These are phyloP conservation scores for Thermomucor indicae-seudaticae DNA, from an alignment of 371 early-diverging fungal species.

Conservation along the genomic window DNA sequence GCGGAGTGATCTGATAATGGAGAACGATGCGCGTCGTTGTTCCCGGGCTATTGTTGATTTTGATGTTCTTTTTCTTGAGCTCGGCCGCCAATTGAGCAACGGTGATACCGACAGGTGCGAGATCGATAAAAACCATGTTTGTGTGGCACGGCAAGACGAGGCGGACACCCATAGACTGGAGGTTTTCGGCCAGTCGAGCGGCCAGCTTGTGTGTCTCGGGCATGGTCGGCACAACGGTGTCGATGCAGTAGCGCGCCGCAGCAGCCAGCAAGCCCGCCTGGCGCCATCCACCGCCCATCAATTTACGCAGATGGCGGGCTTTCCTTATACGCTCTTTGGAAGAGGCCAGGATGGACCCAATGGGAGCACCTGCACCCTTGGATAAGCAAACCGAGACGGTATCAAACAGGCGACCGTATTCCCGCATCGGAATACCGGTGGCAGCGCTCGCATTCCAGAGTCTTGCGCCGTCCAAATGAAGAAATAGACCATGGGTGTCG, in stretches of 20 bases:
- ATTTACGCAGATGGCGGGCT: conserved; percentile 81
- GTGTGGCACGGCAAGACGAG: conserved; percentile 72
- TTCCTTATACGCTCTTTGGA: conserved; percentile 55
- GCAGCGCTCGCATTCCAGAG: conserved; percentile 86
- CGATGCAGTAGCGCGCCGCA: conserved; percentile 68
- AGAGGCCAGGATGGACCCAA: conserved; percentile 83
- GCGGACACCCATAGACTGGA: conserved; percentile 55
- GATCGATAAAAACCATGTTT: conserved; percentile 83
- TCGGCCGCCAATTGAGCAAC: conserved; percentile 46
- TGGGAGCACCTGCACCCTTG: conserved; percentile 87
- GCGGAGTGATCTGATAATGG: conserved; percentile 67
- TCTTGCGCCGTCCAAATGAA: conserved; percentile 90
- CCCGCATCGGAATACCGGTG: conserved; percentile 60
- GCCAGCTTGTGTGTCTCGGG: conserved; percentile 66
- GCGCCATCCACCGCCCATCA: conserved; percentile 93
- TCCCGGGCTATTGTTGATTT: conserved; percentile 46
- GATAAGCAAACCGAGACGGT: conserved; percentile 85
- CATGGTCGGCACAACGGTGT: conserved; percentile 62
- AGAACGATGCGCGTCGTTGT: conserved; percentile 63
- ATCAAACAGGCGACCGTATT: conserved; percentile 74
- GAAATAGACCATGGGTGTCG: conserved; percentile 40
- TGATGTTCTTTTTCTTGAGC: conserved; percentile 47
- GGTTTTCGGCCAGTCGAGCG: conserved; percentile 48
- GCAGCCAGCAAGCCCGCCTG: conserved; percentile 81
- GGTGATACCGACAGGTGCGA: conserved; percentile 36